These are phyloP conservation scores for Ustilago esculenta DNA, from an alignment of 1,284 basidiomycete species.

Conservation along the genomic window DNA sequence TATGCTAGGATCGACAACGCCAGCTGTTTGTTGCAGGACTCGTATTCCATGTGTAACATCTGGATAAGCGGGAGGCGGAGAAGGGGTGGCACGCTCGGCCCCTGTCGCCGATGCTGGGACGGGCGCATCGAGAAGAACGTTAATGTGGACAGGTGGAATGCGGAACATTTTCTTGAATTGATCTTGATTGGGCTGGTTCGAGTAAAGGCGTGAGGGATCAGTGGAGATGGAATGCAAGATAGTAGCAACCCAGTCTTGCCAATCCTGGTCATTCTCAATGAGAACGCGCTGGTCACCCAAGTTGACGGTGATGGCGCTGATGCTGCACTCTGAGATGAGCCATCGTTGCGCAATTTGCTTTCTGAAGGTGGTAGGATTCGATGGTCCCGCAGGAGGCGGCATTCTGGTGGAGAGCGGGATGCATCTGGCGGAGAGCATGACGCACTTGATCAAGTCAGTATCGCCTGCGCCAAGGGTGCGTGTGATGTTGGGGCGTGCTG, in stretches of 20 bases:
- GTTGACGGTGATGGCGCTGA: conserved; percentile 11
- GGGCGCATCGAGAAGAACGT: conserved; percentile 6
- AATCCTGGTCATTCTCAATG: conserved; percentile 16
- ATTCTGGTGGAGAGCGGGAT: not conserved
- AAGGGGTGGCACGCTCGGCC: too few species aligned
- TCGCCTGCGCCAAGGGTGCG: not conserved
- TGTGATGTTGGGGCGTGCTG: conserved; percentile 4
- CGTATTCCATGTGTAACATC: too few species aligned
- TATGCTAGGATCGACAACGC: too few species aligned
- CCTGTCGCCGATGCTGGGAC: too few species aligned
- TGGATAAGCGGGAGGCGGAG: too few species aligned
- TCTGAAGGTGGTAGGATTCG: not conserved
- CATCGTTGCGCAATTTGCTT: conserved; percentile 13
- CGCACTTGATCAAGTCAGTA: conserved; percentile 8
- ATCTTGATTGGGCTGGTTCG: too few species aligned
- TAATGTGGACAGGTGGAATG: conserved; percentile 7
- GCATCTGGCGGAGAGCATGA: not conserved
- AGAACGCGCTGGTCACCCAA: not conserved
- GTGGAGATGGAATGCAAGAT: conserved; percentile 15
- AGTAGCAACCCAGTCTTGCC: conserved; percentile 12
- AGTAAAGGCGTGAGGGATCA: too few species aligned
- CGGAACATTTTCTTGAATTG: not conserved
- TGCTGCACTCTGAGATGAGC: conserved; percentile 1
- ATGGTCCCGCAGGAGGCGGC: too few species aligned
- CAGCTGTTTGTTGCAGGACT: too few species aligned